A percentile compares a stretch with the other conserved stretches of the same genome.
Evolutionary conservation across 1,284 basidiomycete genomes (phyloP).

Genomic region (Sporisorium sorghi): DNA sequence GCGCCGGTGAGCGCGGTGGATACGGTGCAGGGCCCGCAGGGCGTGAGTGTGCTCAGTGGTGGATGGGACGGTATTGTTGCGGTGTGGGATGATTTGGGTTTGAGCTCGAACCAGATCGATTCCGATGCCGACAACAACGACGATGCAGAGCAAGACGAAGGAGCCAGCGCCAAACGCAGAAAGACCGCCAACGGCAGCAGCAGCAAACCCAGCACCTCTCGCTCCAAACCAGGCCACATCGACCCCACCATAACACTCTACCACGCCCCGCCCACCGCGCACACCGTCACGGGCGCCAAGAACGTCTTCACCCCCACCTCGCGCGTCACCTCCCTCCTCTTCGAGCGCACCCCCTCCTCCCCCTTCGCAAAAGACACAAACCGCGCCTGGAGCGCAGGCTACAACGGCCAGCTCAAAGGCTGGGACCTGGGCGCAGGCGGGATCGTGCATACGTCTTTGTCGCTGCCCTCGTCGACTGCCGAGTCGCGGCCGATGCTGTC

Average conservation of each 20-base stretch:
- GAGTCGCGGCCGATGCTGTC: conserved; percentile 43
- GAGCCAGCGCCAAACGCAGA: conserved; percentile 24
- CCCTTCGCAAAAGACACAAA: conserved; percentile 18
- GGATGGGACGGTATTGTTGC: conserved; percentile 65
- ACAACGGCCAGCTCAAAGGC: conserved; percentile 60
- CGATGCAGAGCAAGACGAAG: conserved; percentile 37
- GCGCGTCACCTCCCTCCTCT: conserved; percentile 49
- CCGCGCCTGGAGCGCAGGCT: conserved; percentile 55
- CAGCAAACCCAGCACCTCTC: not conserved
- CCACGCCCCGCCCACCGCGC: conserved; percentile 28
- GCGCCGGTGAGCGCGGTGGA: conserved; percentile 52
- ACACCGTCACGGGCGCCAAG: conserved; percentile 27
- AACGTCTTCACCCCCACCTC: conserved; percentile 52
- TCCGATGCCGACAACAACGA: conserved; percentile 17
- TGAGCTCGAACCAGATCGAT: not conserved
- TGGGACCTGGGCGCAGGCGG: conserved; percentile 61
- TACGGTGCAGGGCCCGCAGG: conserved; percentile 18
- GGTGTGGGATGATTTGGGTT: conserved; percentile 53
- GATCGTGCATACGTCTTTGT: conserved; percentile 23
- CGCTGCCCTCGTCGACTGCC: conserved; percentile 13
- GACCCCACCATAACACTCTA: conserved; percentile 34
- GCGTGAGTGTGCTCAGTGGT: conserved; percentile 43
- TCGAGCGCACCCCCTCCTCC: conserved; percentile 22
- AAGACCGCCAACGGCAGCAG: conserved; percentile 32
- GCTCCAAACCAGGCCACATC: conserved; percentile 16